Percentiles rank a stretch among this genome's conserved stretches.
These are phyloP conservation scores for Daucus carota DNA, from an alignment of 129 eudicot genomes.

Conservation along the genomic window DH1_v3.0 NC_030385.2:42363001-42363500, in stretches of 20 bases:
- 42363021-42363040: too few relatives aligned
- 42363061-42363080: too few relatives aligned
- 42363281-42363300: background rate
- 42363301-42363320: background rate
- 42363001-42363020: too few relatives aligned
- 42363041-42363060: too few relatives aligned
- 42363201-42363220: background rate
- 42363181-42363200: background rate
- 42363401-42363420: conserved; percentile 54
- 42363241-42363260: background rate
- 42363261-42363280: background rate
- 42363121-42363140: too few relatives aligned
- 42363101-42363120: too few relatives aligned
- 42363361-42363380: too few relatives aligned
- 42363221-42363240: conserved; percentile 1
- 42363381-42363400: too few relatives aligned
- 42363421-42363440: conserved; percentile 48
- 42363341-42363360: background rate
- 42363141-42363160: too few relatives aligned
- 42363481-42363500: conserved; percentile 23
- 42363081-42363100: too few relatives aligned
- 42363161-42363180: background rate
- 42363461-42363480: conserved; percentile 49
- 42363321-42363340: background rate
- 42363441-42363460: conserved; percentile 42